phyloP scores from a whole-genome alignment of 208 protist genomes.

The Angomonas deanei region DNA sequence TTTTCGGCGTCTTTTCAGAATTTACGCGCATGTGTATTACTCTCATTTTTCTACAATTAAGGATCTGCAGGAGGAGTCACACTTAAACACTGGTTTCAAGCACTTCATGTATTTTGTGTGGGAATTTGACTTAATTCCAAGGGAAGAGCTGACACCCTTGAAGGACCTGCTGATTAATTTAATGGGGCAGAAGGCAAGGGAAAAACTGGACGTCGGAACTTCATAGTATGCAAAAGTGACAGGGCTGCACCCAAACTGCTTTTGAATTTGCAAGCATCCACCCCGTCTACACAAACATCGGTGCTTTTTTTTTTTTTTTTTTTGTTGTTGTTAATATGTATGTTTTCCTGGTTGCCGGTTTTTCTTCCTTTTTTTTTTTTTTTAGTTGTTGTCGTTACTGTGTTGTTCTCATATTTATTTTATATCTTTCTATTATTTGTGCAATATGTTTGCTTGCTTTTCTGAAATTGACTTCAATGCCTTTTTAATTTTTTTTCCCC shows the following conservation, averaged over 20 bases:
- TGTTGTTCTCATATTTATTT: conserved; percentile 9
- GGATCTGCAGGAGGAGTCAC: conserved; percentile 94
- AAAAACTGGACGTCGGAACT: conserved; percentile 71
- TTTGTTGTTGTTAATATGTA: conserved; percentile 2
- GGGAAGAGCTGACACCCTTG: conserved; percentile 75
- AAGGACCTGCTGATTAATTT: conserved; percentile 78
- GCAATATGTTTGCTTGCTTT: neutral
- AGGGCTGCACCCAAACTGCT: no score
- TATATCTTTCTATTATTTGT: conserved; percentile 2
- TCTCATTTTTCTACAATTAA: conserved; percentile 96
- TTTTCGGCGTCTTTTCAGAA: conserved; percentile 97
- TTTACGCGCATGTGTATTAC: conserved; percentile 99
- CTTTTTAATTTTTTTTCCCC: neutral
- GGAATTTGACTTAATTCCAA: conserved; percentile 84
- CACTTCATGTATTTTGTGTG: conserved; percentile 90
- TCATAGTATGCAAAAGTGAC: no score
- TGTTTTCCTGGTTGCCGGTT: neutral
- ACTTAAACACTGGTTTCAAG: conserved; percentile 97
- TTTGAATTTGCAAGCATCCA: no score
- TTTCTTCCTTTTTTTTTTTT: conserved; percentile 10
- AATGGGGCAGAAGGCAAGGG: conserved; percentile 75
- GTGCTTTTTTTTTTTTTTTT: conserved; percentile 2
- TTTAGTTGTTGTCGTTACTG: neutral
- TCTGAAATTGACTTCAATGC: neutral
- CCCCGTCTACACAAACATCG: no score